phyloP scores from a whole-genome alignment of 352 stramenopile species.

The Phytopythium kandeliae region DNA sequence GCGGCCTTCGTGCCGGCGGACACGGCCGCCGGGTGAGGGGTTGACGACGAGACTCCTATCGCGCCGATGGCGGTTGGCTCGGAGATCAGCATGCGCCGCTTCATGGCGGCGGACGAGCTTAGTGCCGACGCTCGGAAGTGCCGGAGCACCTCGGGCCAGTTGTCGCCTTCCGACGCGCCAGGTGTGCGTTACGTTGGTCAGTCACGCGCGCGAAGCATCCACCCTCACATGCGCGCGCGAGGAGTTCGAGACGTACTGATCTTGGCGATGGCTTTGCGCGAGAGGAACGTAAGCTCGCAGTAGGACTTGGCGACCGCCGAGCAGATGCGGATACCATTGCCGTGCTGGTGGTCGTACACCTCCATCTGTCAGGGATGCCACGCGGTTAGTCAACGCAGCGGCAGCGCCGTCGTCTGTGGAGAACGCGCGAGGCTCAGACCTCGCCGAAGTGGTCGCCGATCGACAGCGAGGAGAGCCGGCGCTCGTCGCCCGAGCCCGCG shows the following conservation, averaged over 20 bases:
- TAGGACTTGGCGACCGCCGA: constrained; percentile 75
- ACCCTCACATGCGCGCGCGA: no score
- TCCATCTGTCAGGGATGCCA: constrained; percentile 35
- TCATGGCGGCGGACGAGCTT: constrained; percentile 36
- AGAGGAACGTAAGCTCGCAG: constrained; percentile 77
- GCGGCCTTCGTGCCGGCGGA: background rate
- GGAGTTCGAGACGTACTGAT: constrained; percentile 47
- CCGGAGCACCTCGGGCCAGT: constrained; percentile 65
- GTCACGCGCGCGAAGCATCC: constrained; percentile 1
- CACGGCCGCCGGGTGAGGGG: background rate
- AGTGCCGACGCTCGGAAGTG: constrained; percentile 41
- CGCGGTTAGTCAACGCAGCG: background rate
- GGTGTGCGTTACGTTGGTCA: no score
- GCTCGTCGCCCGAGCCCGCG: constrained; percentile 33
- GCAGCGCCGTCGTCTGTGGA: no score
- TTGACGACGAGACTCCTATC: background rate
- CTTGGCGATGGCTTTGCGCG: constrained; percentile 59
- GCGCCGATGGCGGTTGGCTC: no score
- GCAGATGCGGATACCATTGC: constrained; percentile 80
- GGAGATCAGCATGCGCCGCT: constrained; percentile 17
- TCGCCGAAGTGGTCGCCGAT: constrained; percentile 81
- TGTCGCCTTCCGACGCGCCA: no score
- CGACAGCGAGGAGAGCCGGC: constrained; percentile 31
- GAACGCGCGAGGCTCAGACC: constrained; percentile 22
- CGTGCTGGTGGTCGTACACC: constrained; percentile 72